phyloP scores from a whole-genome alignment of 768 basidiomycete species.

The Suillus variegatus region DNA sequence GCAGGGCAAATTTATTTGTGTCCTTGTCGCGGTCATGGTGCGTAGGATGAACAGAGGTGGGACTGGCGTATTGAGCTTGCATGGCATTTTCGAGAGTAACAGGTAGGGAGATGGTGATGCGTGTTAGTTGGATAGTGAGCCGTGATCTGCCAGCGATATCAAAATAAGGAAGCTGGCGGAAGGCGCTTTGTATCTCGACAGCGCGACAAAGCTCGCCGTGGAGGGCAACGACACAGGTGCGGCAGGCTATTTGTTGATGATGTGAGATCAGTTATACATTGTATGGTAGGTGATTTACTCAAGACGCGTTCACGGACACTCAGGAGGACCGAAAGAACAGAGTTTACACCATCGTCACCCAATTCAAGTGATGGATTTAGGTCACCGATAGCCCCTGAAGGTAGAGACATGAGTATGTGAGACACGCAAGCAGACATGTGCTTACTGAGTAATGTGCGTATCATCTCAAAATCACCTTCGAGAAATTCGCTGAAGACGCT shows the following conservation, averaged over 20 bases:
- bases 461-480: conserved; percentile 86
- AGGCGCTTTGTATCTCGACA: conserved; percentile 79
- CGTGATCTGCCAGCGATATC: conserved; percentile 76
- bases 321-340: conserved; percentile 69
- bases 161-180: conserved; percentile 75
- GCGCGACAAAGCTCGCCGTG: conserved; percentile 73
- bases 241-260: conserved; percentile 54
- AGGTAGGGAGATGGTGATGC: conserved; percentile 75
- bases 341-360: conserved; percentile 77
- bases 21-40: conserved; percentile 22
- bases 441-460: conserved; percentile 73
- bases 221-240: conserved; percentile 73
- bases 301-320: conserved; percentile 73
- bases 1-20: conserved; percentile 33
- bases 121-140: conserved; percentile 73
- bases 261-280: background rate
- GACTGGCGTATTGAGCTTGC: conserved; percentile 39
- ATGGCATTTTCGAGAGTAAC: conserved; percentile 73
- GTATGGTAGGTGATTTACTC: conserved; percentile 45
- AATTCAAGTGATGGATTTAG: conserved; percentile 77
- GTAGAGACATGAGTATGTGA: conserved; percentile 3
- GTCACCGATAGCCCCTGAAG: conserved; percentile 71
- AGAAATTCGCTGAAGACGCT: conserved; percentile 81
- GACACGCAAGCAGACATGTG: conserved; percentile 9
- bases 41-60: conserved; percentile 14